Conservation (phyloP, 2,329 filamentous ascomycete species). For the Ustulina deusta region DNA sequence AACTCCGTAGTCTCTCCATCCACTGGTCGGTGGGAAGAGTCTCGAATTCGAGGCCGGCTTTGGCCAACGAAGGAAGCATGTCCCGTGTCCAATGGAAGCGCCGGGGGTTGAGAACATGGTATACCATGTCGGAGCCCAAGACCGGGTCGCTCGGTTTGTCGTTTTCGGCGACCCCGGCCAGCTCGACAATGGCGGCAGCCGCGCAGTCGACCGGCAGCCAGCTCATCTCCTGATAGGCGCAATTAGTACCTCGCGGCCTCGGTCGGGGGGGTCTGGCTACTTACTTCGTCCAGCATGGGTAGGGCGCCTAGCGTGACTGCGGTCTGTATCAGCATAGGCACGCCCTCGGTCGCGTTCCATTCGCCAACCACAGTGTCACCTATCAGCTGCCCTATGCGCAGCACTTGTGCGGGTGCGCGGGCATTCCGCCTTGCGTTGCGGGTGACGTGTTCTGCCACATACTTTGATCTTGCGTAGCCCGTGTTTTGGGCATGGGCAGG, state of each 20-base stretch:
- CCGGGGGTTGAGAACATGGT: constrained; percentile 65
- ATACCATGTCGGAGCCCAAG: constrained; percentile 52
- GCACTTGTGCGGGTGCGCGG: constrained; percentile 52
- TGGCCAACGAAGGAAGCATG: constrained; percentile 63
- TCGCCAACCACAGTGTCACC: constrained; percentile 59
- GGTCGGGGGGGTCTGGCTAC: constrained; percentile 41
- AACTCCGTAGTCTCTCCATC: constrained; percentile 58
- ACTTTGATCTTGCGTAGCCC: constrained; percentile 65
- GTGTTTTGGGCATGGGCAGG: constrained; percentile 59
- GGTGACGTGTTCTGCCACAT: constrained; percentile 61
- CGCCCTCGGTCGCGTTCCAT: constrained; percentile 64
- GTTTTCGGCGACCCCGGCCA: constrained; percentile 43
- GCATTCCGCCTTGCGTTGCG: constrained; percentile 48
- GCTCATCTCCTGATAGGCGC: constrained; percentile 18
- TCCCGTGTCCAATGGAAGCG: constrained; percentile 64
- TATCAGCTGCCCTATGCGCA: constrained; percentile 60
- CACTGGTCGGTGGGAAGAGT: constrained; percentile 59
- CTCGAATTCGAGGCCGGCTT: constrained; percentile 59
- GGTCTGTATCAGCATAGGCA: constrained; percentile 62
- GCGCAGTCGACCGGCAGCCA: constrained; percentile 57
- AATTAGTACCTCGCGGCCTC: constrained; percentile 6
- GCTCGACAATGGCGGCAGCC: constrained; percentile 52
- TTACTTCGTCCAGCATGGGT: constrained; percentile 56
- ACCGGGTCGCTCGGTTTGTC: constrained; percentile 28
- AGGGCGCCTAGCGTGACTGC: constrained; percentile 60